phyloP scores from a whole-genome alignment of 1,284 basidiomycete genomes.

The Exobasidium cylindrosporum region DNA sequence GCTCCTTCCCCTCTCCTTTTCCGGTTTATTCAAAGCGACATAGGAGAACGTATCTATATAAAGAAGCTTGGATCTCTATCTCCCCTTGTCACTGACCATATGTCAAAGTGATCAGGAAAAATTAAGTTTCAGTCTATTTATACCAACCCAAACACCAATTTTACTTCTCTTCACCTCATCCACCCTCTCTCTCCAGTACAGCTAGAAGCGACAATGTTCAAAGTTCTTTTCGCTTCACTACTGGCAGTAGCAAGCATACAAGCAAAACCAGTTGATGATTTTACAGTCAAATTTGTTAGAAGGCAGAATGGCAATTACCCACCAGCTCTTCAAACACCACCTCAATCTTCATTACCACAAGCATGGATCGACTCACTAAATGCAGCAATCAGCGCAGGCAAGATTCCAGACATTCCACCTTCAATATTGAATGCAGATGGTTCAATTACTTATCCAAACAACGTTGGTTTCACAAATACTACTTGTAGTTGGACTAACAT shows the following conservation, averaged over 20 bases:
- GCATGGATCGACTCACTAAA: constrained; percentile 33
- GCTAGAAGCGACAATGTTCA: too few relatives aligned
- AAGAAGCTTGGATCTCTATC: too few relatives aligned
- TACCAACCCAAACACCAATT: too few relatives aligned
- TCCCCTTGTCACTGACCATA: too few relatives aligned
- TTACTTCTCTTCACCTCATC: too few relatives aligned
- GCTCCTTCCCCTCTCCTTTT: too few relatives aligned
- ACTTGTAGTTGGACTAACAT: constrained; percentile 39
- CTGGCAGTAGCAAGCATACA: background rate
- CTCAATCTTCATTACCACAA: constrained; percentile 18
- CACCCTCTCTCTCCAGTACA: too few relatives aligned
- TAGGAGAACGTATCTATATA: too few relatives aligned
- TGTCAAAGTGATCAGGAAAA: too few relatives aligned
- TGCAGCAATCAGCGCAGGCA: constrained; percentile 28
- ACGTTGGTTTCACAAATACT: constrained; percentile 18
- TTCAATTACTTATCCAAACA: constrained; percentile 28
- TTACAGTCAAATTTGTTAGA: background rate
- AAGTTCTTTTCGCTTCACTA: background rate
- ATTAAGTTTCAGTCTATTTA: too few relatives aligned
- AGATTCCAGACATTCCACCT: constrained; percentile 35
- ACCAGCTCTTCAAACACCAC: constrained; percentile 5
- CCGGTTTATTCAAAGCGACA: too few relatives aligned
- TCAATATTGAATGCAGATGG: constrained; percentile 18
- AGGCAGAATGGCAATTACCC: constrained; percentile 5
- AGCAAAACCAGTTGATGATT: background rate